Conservation (phyloP, 1,284 basidiomycete genomes). For the Mycena citricolor region DNA sequence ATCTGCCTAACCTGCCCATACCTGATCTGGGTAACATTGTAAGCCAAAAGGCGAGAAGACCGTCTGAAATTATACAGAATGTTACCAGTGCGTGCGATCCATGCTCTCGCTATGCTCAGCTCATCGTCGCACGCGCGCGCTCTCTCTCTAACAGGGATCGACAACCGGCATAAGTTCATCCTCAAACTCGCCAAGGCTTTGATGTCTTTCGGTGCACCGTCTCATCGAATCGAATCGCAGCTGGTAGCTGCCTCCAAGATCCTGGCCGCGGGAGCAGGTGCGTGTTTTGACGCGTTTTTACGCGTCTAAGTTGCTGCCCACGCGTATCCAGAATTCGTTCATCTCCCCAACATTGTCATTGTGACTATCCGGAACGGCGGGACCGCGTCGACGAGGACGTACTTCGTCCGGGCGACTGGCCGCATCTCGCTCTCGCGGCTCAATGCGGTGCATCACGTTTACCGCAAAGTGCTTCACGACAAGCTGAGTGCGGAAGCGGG, state of each 20-base stretch:
- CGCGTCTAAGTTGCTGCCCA: not conserved
- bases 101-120: not conserved
- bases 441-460: slow-evolving; percentile 72
- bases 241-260: slow-evolving; percentile 53
- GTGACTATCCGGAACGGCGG: slow-evolving; percentile 71
- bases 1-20: too few species aligned
- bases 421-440: slow-evolving; percentile 73
- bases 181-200: slow-evolving; percentile 80
- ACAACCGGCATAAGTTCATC: slow-evolving; percentile 71
- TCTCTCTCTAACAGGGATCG: slow-evolving; percentile 50
- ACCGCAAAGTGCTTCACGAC: slow-evolving; percentile 78
- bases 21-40: slow-evolving; percentile 3
- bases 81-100: slow-evolving; percentile 33
- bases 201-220: slow-evolving; percentile 81
- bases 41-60: slow-evolving; percentile 25
- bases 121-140: too few species aligned
- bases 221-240: slow-evolving; percentile 84
- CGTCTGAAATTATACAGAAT: slow-evolving; percentile 34
- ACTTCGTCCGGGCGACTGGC: slow-evolving; percentile 76
- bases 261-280: slow-evolving; percentile 43
- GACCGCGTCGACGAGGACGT: slow-evolving; percentile 62
- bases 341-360: slow-evolving; percentile 78
- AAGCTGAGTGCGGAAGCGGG: slow-evolving; percentile 67
- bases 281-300: slow-evolving; percentile 17
- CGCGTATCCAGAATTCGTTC: slow-evolving; percentile 66